Percentiles rank a stretch among this genome's conserved stretches.
These are phyloP conservation scores for Sarocladium brachiariae DNA, from an alignment of 2,329 filamentous ascomycete genomes.

Conservation along the genomic window DNA sequence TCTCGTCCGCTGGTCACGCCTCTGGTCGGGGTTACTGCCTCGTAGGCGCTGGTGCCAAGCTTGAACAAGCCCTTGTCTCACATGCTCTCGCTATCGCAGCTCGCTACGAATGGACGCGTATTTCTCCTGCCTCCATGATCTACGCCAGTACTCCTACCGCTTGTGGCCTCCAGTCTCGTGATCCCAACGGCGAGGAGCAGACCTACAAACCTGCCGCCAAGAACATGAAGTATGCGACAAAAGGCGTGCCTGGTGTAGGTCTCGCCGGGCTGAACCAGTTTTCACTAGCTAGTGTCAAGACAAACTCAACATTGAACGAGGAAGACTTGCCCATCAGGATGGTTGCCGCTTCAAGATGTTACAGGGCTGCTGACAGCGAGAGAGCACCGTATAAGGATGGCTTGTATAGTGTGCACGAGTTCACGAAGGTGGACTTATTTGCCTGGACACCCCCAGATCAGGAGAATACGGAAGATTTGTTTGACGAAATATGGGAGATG, in stretches of 20 bases:
- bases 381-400: conserved; percentile 88
- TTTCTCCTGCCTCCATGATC: conserved; percentile 82
- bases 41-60: conserved; percentile 78
- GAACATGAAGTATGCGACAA: conserved; percentile 51
- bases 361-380: conserved; percentile 88
- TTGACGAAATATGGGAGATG: conserved; percentile 79
- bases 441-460: conserved; percentile 68
- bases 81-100: conserved; percentile 73
- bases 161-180: conserved; percentile 90
- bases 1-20: conserved; percentile 70
- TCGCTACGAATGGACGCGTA: conserved; percentile 68
- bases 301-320: conserved; percentile 60
- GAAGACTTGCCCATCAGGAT: conserved; percentile 66
- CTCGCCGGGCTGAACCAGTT: conserved; percentile 92
- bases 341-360: conserved; percentile 85
- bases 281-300: conserved; percentile 84
- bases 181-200: conserved; percentile 85
- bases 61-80: conserved; percentile 91
- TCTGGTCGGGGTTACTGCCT: conserved; percentile 98
- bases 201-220: conserved; percentile 73
- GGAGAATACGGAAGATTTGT: conserved; percentile 48
- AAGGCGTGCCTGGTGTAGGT: conserved; percentile 61
- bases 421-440: conserved; percentile 97
- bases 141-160: conserved; percentile 86
- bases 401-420: conserved; percentile 94